Evolutionary conservation across 1,284 basidiomycete species (phyloP), one percentile per base, ranked within the genome.

Genomic region (Megacollybia platyphylla): DNA sequence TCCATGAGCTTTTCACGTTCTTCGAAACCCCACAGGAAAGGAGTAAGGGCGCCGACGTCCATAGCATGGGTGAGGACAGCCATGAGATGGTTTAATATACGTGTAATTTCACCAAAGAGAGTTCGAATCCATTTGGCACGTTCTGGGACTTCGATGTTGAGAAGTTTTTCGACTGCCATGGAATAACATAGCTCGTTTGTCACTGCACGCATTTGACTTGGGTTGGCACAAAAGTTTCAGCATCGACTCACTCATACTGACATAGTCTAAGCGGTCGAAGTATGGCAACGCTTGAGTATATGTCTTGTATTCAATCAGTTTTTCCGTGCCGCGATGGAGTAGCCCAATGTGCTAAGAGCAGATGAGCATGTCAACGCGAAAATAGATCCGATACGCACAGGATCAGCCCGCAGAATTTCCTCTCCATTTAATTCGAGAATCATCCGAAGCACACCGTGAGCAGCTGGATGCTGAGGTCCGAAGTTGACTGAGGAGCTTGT

Each of bases 1-100:
- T 98, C 94, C 94, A 97, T 97, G 51, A 98, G 80, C 71, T 98
- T 97, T 68, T 98, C 94, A 51, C 94, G 91, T 67, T 98, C 94
- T 66, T 98, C 94, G 72, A 98, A 97, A 56, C 93, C 96, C 93
- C 92, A 98, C 32, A 98, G 72, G 83, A 97, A 99, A 39, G 94
- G 96, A 1, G 96, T 99, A 5, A 99, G 74, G 49, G 91, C 94
- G 59, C 94, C 96, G 49, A 98, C 94, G 57, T 96, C 91, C 88
- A 91, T 91, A 42, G 85, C 82, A 66, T 96, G 89, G 24, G 94
- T 90, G 36, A 99, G 76, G 48, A 98, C 78, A 46, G 94, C 94
- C 96, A 99, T 98, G 51, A 97, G 72, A 61, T 97, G 94, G 72
- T 97, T 97, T 48, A 97, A 73, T 51, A 97, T 74, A 53, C 94